phyloP scores from a whole-genome alignment of 805 yeast genomes.

The Scheffersomyces stipitis region DNA sequence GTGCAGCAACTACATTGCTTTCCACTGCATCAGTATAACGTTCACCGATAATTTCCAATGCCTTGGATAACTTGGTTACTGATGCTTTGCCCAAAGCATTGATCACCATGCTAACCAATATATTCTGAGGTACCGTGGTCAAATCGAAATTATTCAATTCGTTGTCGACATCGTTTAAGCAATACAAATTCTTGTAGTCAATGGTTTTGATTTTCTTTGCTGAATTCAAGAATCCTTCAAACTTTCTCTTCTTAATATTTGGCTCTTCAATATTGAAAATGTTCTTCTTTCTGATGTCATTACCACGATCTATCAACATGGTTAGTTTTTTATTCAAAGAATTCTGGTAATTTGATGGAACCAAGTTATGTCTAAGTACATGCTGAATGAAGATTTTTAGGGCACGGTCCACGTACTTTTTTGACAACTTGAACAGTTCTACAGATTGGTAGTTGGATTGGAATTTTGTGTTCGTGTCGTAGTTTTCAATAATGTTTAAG shows the following conservation, averaged over 20 bases:
- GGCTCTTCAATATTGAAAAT: constrained; percentile 31
- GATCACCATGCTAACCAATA: constrained; percentile 63
- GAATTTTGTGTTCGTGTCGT: constrained; percentile 56
- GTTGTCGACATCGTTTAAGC: constrained; percentile 60
- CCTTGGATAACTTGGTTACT: constrained; percentile 55
- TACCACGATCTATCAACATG: constrained; percentile 35
- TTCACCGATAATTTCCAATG: constrained; percentile 65
- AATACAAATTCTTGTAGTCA: constrained; percentile 63
- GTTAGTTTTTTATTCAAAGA: constrained; percentile 27
- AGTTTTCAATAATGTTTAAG: constrained; percentile 56
- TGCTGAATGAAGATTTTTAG: constrained; percentile 46
- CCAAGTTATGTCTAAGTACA: constrained; percentile 33
- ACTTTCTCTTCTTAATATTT: constrained; percentile 35
- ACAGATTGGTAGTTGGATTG: constrained; percentile 49
- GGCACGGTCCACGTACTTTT: constrained; percentile 63
- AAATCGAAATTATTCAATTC: constrained; percentile 70
- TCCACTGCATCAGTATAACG: constrained; percentile 54
- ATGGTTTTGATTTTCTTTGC: constrained; percentile 26
- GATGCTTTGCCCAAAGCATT: constrained; percentile 62
- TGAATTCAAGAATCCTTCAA: constrained; percentile 41
- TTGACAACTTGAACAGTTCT: constrained; percentile 52
- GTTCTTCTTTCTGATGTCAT: constrained; percentile 41
- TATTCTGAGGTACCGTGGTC: constrained; percentile 61
- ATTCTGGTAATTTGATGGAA: constrained; percentile 33
- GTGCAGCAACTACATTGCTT: constrained; percentile 9